Conservation (phyloP, 805 yeast species). For the Babjeviella inositovora region DNA sequence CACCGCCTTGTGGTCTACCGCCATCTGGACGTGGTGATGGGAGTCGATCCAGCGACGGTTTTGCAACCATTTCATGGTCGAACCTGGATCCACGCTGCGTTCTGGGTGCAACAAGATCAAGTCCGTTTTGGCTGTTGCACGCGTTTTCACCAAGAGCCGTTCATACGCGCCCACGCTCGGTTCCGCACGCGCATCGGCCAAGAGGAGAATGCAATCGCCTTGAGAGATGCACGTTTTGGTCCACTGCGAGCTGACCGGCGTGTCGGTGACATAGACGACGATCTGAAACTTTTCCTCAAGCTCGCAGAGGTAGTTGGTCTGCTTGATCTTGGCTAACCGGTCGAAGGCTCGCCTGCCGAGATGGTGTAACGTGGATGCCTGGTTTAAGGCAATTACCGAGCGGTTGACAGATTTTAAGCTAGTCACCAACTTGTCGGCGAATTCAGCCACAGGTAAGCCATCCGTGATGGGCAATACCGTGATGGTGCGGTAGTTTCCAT, state of each 20-base stretch:
- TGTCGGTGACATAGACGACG: conserved; percentile 82
- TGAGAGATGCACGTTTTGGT: conserved; percentile 84
- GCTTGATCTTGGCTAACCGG: conserved; percentile 68
- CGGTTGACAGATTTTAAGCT: conserved; percentile 63
- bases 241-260: conserved; percentile 75
- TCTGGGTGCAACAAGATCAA: conserved; percentile 75
- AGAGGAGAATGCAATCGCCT: conserved; percentile 82
- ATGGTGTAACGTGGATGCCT: conserved; percentile 62
- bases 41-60: conserved; percentile 81
- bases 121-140: conserved; percentile 80
- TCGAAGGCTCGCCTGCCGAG: conserved; percentile 90
- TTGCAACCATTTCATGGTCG: conserved; percentile 74
- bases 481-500: conserved; percentile 57
- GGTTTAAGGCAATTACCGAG: conserved; percentile 66
- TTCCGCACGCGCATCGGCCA: conserved; percentile 70
- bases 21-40: conserved; percentile 83
- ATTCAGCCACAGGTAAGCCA: conserved; percentile 78
- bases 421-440: conserved; percentile 57
- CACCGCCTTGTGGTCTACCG: conserved; percentile 2
- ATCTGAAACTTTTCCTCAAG: conserved; percentile 80
- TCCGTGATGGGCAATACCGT: conserved; percentile 67
- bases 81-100: conserved; percentile 68
- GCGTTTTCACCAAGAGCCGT: conserved; percentile 51
- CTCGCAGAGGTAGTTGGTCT: conserved; percentile 81
- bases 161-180: conserved; percentile 81